Evolutionary conservation across 805 yeast genomes (phyloP), one percentile per base, ranked within the genome.

Genomic region (Candida sonorensis): DNA sequence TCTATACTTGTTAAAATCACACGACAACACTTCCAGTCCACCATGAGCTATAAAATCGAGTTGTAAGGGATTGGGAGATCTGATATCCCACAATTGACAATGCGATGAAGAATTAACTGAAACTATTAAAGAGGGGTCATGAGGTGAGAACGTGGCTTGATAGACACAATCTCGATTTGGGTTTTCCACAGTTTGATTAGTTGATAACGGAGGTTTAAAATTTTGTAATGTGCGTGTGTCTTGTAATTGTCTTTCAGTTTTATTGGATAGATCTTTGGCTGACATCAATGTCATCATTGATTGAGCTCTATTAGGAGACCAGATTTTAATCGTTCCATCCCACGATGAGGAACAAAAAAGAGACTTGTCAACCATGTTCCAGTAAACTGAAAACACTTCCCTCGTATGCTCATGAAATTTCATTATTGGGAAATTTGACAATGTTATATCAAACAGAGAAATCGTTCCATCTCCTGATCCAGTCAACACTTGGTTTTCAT

Each of bases 401-500:
- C 59, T 43, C 18, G 69, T 58, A 57, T 90, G 98, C 47, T 84
- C 97, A 29, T 71, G 69, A 64, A 73, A 82, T 46, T 76, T 77
- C 61, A 69, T 73, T 8, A 85, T 74, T 1, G 95, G 95, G 50
- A 72, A 85, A 27, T 77, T 62, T 2, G 71, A 66, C 22, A 81
- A 68, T 3, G 76, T 70, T 25, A 70, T 66, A 57, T 90, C 98
- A 51, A 87, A 90, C 32, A 90, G 56, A 41, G 87, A 81, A 22
- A 90, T 62, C 0, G 85, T 65, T 0, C 97, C 97, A 58, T 90
- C 98, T 2, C 98, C 98, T 40, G 82, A 77, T 13, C 94, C 90
- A 0, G 75, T 76, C 4, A 75, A 69, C 1, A 83, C 69, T 46
- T 88, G 97, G 56, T 85, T 87, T 39, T 87, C 97, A 55, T 90